Conservation (phyloP, 1,284 basidiomycete genomes). For the Omphalotus olearius region DNA sequence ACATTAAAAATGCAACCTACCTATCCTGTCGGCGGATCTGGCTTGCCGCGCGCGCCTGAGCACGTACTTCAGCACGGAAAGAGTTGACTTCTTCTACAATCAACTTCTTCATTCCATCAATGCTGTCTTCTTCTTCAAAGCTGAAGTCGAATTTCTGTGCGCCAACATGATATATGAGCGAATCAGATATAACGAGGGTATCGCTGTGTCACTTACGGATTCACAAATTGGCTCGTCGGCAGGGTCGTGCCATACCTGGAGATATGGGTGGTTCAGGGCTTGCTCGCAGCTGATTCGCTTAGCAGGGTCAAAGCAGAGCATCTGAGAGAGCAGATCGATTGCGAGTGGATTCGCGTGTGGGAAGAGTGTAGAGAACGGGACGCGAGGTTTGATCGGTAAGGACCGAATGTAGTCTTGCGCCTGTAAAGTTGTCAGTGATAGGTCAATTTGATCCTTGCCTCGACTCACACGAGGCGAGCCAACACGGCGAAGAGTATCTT, state of each 20-base stretch:
- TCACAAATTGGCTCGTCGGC: slow-evolving; percentile 84
- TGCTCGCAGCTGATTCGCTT: slow-evolving; percentile 95
- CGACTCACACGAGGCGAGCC: slow-evolving; percentile 79
- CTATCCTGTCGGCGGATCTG: slow-evolving; percentile 73
- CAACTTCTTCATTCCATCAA: slow-evolving; percentile 95
- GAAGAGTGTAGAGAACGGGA: slow-evolving; percentile 89
- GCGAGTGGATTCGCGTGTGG: slow-evolving; percentile 92
- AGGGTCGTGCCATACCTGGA: slow-evolving; percentile 94
- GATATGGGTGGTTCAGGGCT: slow-evolving; percentile 92
- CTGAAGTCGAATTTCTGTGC: slow-evolving; percentile 89
- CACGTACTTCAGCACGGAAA: slow-evolving; percentile 86
- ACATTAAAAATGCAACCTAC: slow-evolving; percentile 29
- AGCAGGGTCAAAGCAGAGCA: slow-evolving; percentile 95
- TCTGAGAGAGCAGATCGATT: slow-evolving; percentile 87
- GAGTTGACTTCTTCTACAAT: slow-evolving; percentile 91
- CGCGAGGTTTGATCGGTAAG: slow-evolving; percentile 92
- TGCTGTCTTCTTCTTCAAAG: slow-evolving; percentile 96
- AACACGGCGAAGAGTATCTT: slow-evolving; percentile 93
- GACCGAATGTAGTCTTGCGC: slow-evolving; percentile 98
- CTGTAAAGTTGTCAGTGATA: slow-evolving; percentile 31
- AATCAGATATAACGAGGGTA: slow-evolving; percentile 13
- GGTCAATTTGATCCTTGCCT: neutral
- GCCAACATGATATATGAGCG: neutral
- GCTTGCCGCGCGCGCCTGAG: slow-evolving; percentile 64
- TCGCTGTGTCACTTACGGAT: slow-evolving; percentile 38